Percentiles rank a stretch among this genome's conserved stretches.
Conservation (phyloP, 2,329 filamentous ascomycete genomes). For the Apiospora pterosperma region DNA sequence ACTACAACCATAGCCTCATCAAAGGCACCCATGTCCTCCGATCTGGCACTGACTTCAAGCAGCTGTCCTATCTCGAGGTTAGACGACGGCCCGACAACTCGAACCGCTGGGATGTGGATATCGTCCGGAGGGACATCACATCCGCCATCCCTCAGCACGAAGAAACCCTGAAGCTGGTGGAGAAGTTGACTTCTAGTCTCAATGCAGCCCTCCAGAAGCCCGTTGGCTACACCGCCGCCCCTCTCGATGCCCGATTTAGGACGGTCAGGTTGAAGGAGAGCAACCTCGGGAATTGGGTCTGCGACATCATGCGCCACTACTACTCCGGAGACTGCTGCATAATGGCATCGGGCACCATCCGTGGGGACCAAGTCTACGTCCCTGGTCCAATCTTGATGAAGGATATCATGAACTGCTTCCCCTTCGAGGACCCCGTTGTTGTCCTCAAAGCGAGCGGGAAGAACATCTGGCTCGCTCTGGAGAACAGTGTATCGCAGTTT, state of each 20-base stretch:
- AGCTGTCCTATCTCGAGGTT: conserved; percentile 83
- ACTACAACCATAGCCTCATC: conserved; percentile 73
- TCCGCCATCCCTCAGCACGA: conserved; percentile 63
- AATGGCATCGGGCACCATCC: conserved; percentile 82
- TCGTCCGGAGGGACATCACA: conserved; percentile 70
- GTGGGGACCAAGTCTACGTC: conserved; percentile 85
- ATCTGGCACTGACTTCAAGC: conserved; percentile 88
- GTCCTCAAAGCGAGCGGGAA: conserved; percentile 69
- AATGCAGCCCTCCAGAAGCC: conserved; percentile 77
- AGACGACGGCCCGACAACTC: conserved; percentile 45
- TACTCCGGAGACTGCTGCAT: conserved; percentile 78
- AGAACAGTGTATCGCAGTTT: conserved; percentile 78
- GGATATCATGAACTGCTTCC: conserved; percentile 86
- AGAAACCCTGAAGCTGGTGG: conserved; percentile 58
- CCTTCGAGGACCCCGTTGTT: conserved; percentile 87
- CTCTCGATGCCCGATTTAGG: conserved; percentile 81
- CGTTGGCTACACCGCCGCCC: conserved; percentile 76
- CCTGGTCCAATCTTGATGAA: conserved; percentile 74
- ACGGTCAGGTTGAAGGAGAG: conserved; percentile 76
- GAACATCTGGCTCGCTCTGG: conserved; percentile 73
- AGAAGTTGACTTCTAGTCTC: conserved; percentile 67
- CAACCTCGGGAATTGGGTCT: conserved; percentile 88
- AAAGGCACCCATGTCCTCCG: conserved; percentile 82
- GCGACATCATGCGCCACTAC: conserved; percentile 84
- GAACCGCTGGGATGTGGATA: conserved; percentile 72